A percentile compares a stretch with the other conserved stretches of the same genome.
These are phyloP conservation scores for Fusarium longipes DNA, from an alignment of 2,329 filamentous ascomycete species.

Conservation along the genomic window DNA sequence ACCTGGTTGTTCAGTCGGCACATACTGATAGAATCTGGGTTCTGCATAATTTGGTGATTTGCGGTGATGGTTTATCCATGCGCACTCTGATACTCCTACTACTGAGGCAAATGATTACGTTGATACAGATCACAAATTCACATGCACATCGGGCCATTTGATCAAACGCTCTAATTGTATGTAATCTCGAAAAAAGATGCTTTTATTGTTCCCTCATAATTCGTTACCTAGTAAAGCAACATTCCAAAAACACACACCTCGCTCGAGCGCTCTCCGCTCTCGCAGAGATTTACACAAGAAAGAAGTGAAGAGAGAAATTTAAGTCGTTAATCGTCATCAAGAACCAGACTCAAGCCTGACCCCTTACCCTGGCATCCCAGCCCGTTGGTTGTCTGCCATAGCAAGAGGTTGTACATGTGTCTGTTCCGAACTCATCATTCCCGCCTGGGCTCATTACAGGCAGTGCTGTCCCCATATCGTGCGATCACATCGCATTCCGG, in stretches of 20 bases:
- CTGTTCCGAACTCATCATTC: constrained; percentile 47
- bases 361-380: constrained; percentile 43
- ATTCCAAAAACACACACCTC: constrained; percentile 51
- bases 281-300: constrained; percentile 32
- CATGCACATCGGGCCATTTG: constrained; percentile 21
- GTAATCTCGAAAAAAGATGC: constrained; percentile 45
- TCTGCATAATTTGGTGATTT: background rate
- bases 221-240: constrained; percentile 55
- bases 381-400: constrained; percentile 36
- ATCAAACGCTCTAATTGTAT: constrained; percentile 42
- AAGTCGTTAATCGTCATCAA: constrained; percentile 44
- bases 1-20: background rate
- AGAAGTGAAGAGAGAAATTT: constrained; percentile 49
- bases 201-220: constrained; percentile 57
- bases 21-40: background rate
- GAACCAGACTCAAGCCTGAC: constrained; percentile 41
- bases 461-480: constrained; percentile 48
- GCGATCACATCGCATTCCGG: constrained; percentile 48
- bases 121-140: background rate
- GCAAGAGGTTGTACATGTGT: constrained; percentile 33
- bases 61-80: background rate
- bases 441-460: constrained; percentile 55
- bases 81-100: background rate
- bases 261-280: constrained; percentile 46
- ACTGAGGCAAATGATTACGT: background rate